Percentiles rank a stretch among this genome's conserved stretches.
Conservation (phyloP, 1,284 basidiomycete genomes). For the Cutaneotrichosporon sp. region DNA sequence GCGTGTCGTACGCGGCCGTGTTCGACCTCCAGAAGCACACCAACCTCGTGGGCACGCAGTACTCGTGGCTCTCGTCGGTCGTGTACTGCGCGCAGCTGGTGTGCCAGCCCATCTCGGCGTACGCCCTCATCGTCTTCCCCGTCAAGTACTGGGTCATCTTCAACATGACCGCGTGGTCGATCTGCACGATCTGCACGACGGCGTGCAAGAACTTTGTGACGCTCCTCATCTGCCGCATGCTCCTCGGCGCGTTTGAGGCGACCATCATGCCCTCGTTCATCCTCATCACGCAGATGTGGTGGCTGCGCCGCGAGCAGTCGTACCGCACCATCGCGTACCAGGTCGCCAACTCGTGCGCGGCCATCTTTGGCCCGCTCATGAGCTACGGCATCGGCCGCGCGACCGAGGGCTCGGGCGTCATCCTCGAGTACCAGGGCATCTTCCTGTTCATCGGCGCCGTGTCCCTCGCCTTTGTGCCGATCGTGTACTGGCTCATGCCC, state of each 20-base stretch:
- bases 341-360: slow-evolving; percentile 44
- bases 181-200: slow-evolving; percentile 40
- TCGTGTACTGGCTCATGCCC: slow-evolving; percentile 56
- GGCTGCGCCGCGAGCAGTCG: slow-evolving; percentile 37
- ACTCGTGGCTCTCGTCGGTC: slow-evolving; percentile 29
- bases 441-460: slow-evolving; percentile 60
- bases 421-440: slow-evolving; percentile 54
- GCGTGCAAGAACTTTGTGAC: slow-evolving; percentile 40
- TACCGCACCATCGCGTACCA: slow-evolving; percentile 50
- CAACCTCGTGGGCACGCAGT: slow-evolving; percentile 26
- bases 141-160: slow-evolving; percentile 24
- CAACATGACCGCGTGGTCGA: slow-evolving; percentile 30
- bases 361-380: slow-evolving; percentile 46
- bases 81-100: slow-evolving; percentile 33
- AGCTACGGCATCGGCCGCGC: slow-evolving; percentile 45
- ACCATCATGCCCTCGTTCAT: slow-evolving; percentile 21
- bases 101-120: slow-evolving; percentile 28
- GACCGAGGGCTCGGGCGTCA: slow-evolving; percentile 18
- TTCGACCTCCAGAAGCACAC: slow-evolving; percentile 31
- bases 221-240: slow-evolving; percentile 34
- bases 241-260: slow-evolving; percentile 32
- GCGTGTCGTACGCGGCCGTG: slow-evolving; percentile 48
- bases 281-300: slow-evolving; percentile 40
- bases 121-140: slow-evolving; percentile 32
- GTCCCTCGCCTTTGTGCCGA: slow-evolving; percentile 56